Evolutionary conservation across 306 rosid species (phyloP), one percentile per base, ranked within the genome.

Genomic region (Parietaria judaica): DNA sequence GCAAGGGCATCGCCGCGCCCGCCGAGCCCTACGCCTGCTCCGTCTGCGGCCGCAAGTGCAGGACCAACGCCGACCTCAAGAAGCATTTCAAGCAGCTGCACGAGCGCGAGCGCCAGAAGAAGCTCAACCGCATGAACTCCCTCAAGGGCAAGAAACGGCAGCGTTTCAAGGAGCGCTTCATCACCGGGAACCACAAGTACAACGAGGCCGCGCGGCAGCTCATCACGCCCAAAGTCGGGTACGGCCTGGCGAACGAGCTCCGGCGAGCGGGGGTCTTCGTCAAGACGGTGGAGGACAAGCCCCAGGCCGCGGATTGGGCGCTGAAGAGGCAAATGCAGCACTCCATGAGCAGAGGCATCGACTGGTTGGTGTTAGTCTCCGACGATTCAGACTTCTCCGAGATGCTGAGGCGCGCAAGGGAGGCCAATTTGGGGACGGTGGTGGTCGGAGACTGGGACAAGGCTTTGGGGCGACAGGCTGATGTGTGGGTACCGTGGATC

Each of bases 401-500:
- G 12, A 92, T 82, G 90, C 76, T 92, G 75, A 80, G 84, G 81
- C 66, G 80, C 71, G 95, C 87, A 0, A 82, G 84, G 67, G 94
- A 80, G 65, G 76, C 78, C 6, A 73, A 81, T 60, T 79, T 92
- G 78, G 81, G 92, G 65, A 85, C 90, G 0, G 95, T 91, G 62
- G 98, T 91, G 47, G 80, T 91, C 15, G 98, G 98, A 12, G 96
- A 92, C 66, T 39, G 64, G 79, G 96, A 80, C 38, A 77, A 75
- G 65, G 86, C 92, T 0, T 63, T 92, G 56, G 94, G 98, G 13
- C 58, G 73, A 66, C 79, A 83, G 8, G 94, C 94, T 0, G 96
- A 92, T 73, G 76, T 92, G 64, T 92, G 98, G 98, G 70, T 92
- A 13, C 85, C 95, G n/a, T 92, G 98, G 98, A 38, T 45, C 57